A percentile compares a stretch with the other conserved stretches of the same genome.
These are phyloP conservation scores for Solanum okadae DNA, from an alignment of 257 asterid species.

Conservation along the genomic window DNA sequence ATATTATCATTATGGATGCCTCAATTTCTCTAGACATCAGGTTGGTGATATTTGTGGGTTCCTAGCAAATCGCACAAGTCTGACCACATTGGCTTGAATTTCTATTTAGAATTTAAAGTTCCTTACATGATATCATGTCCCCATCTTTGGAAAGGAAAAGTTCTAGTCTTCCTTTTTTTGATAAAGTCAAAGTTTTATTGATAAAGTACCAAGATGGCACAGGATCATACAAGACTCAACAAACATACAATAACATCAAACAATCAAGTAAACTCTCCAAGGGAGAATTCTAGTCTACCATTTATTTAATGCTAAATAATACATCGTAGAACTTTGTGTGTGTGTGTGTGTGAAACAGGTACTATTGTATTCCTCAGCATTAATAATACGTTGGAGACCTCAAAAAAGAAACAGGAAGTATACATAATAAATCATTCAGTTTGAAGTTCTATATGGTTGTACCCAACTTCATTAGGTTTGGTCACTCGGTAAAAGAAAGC, in stretches of 20 bases:
- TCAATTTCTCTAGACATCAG: background rate
- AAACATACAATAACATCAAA: background rate
- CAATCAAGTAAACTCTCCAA: background rate
- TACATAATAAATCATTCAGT: background rate
- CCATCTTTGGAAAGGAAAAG: background rate
- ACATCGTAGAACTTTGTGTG: background rate
- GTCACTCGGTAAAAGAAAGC: background rate
- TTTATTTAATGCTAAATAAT: background rate
- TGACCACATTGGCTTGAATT: background rate
- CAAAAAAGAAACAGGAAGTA: background rate
- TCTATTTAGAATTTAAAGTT: background rate
- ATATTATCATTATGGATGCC: background rate
- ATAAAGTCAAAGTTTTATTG: background rate
- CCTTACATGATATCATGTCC: background rate
- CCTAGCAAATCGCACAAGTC: background rate
- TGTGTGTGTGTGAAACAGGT: background rate
- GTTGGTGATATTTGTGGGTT: background rate
- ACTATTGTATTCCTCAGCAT: background rate
- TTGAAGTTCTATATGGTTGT: background rate
- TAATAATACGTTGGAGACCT: background rate
- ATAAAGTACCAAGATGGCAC: background rate
- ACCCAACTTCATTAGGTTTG: background rate
- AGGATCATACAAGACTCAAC: background rate
- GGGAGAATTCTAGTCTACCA: background rate
- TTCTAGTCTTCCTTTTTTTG: background rate